Percentiles rank a stretch among this genome's conserved stretches.
Conservation (phyloP, 1,284 basidiomycete genomes). For the Xanthoconium separans region DNA sequence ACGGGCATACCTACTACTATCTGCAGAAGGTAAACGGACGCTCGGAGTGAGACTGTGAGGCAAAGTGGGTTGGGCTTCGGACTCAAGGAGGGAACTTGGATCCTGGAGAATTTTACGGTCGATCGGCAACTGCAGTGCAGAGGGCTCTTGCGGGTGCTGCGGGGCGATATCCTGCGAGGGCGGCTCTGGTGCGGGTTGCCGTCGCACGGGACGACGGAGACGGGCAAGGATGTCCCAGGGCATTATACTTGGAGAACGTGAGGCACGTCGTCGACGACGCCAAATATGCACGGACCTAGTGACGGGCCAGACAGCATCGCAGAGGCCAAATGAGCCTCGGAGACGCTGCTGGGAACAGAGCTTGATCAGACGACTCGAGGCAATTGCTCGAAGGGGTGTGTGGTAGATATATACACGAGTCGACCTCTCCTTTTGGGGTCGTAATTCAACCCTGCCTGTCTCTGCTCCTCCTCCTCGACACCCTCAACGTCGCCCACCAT, state of each 20-base stretch:
- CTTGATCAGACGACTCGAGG: too few species aligned
- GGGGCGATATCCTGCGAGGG: neutral
- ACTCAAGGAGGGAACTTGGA: constrained; percentile 30
- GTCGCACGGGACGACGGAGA: constrained; percentile 34
- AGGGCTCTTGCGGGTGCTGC: neutral
- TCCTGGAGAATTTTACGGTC: constrained; percentile 31
- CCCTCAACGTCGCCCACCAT: constrained; percentile 33
- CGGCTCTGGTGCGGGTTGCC: constrained; percentile 27
- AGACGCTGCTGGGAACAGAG: neutral
- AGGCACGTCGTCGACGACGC: neutral
- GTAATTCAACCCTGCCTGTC: too few species aligned
- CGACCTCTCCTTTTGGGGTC: constrained; percentile 28
- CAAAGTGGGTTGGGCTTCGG: constrained; percentile 2
- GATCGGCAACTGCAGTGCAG: constrained; percentile 12
- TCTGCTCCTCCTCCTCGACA: neutral
- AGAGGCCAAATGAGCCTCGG: constrained; percentile 9
- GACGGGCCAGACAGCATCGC: constrained; percentile 7
- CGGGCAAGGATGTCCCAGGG: constrained; percentile 36
- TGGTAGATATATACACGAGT: neutral
- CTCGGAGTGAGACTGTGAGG: constrained; percentile 32
- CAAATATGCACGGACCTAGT: constrained; percentile 7
- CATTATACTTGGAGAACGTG: constrained; percentile 14
- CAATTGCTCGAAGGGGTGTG: too few species aligned
- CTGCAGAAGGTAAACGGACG: constrained; percentile 20
- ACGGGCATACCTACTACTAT: constrained; percentile 5